Conservation (phyloP, 441 rosid species). For the Gossypium schwendimanii region DNA sequence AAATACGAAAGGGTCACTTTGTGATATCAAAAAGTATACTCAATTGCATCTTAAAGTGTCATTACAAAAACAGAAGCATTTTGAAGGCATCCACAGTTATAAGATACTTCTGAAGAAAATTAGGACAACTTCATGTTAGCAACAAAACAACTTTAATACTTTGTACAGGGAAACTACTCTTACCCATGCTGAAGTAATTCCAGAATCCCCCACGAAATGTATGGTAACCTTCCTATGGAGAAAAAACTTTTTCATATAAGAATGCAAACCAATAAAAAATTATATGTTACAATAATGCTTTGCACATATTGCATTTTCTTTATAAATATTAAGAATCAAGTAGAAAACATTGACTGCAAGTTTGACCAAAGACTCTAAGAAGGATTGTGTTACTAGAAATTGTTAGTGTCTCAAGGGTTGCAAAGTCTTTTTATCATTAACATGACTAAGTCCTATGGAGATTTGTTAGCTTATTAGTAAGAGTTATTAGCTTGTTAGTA, state of each 20-base stretch:
- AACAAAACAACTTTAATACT: background rate
- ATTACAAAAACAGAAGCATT: background rate
- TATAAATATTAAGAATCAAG: background rate
- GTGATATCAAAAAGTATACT: background rate
- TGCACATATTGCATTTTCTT: background rate
- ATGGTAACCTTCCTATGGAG: conserved; percentile 69
- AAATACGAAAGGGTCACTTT: background rate
- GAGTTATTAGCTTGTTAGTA: too few relatives aligned
- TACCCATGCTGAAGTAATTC: conserved; percentile 93
- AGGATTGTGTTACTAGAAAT: background rate
- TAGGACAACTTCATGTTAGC: background rate
- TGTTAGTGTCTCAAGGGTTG: too few relatives aligned
- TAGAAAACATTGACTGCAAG: background rate
- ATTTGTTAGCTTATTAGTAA: too few relatives aligned
- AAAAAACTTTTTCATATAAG: conserved; percentile 9
- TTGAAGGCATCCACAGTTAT: background rate
- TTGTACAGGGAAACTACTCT: conserved; percentile 17
- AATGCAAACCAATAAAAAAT: background rate
- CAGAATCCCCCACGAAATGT: conserved; percentile 95
- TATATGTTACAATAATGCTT: background rate
- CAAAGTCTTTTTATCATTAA: too few relatives aligned
- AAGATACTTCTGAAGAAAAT: background rate
- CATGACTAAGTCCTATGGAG: too few relatives aligned
- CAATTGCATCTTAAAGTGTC: background rate
- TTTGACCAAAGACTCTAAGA: background rate